Base-by-base conservation (phyloP, 106 monocot species). In the Dioscorea zingiberensis region DNA sequence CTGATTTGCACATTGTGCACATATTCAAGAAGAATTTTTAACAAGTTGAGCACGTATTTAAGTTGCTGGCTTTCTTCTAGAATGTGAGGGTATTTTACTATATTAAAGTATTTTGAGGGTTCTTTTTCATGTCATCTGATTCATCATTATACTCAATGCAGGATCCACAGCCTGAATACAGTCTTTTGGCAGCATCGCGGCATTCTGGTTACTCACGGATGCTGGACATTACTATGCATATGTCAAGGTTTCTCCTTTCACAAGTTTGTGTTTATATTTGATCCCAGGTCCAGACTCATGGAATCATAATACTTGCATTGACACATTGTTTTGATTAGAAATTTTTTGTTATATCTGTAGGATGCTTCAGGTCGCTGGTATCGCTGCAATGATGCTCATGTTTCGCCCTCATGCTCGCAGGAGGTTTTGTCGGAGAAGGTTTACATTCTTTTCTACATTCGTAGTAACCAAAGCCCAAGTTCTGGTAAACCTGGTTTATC, bases 161-260 rank as follows among this genome's bases (percentile, higher is more conserved):
- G 97, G 97, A 85, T 73, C 76, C 79, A 25, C 78, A 77, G 26
- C 76, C 85, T 25, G 84, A 86, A 57, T 97, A 97, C 69, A 88
- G 67, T 60, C 97, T 97, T 63, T 85, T 73, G 97, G 97, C 18
- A 88, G 91, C 53, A 92, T 97, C 65, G 97, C 92, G n/a, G 45
- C 97, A 97, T 73, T 74, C 97, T 60, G 97, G 97, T 28, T 80
- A 75, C 58, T 97, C 97, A 19, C 87, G 81, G 97, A 97, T 17
- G 85, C 92, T 55, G 97, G 97, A 63, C 97, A 97, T 59, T 97
- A 97, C 62, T 97, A 97, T 86, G 85, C 97, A 55, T 97, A 97
- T 68, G 77, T 97, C 48, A 97, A 97, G 88, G 97, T 92, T n/a
- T 55, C 21, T 24, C 74, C 54, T 77, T 27, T 21, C 32, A 18